phyloP scores from a whole-genome alignment of 1,284 basidiomycete species.

The Cystobasidium sp. region DNA sequence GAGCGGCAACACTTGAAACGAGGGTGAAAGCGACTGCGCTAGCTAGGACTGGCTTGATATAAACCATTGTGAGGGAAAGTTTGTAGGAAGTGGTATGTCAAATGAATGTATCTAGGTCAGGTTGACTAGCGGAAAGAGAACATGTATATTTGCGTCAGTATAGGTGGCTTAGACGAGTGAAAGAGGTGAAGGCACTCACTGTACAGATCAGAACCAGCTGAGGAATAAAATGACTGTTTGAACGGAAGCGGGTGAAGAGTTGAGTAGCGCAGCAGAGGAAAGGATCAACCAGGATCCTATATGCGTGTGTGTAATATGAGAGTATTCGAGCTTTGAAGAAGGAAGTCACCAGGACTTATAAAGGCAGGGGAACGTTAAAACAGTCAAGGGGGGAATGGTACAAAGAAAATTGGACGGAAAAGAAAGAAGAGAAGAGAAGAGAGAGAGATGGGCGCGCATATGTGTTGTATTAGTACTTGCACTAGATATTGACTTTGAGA shows the following conservation, averaged over 20 bases:
- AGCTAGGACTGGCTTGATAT: conserved; percentile 16
- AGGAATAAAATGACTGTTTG: conserved; percentile 7
- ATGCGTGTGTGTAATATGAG: background rate
- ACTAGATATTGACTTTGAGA: background rate
- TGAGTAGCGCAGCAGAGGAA: background rate
- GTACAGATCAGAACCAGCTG: conserved; percentile 30
- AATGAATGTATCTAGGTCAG: conserved; percentile 26
- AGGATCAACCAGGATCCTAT: conserved; percentile 17
- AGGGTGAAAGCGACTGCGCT: conserved; percentile 8
- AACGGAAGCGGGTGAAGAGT: background rate
- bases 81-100: background rate
- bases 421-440: conserved; percentile 11
- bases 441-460: background rate
- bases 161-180: background rate
- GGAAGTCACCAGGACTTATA: conserved; percentile 22
- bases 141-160: background rate
- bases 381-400: background rate
- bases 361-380: background rate
- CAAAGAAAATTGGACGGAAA: conserved; percentile 6
- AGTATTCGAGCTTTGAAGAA: background rate
- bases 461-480: background rate
- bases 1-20: conserved; percentile 13
- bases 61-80: conserved; percentile 26
- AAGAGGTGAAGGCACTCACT: conserved; percentile 1
- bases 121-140: conserved; percentile 3